Percentiles rank a stretch among this genome's conserved stretches.
Conservation (phyloP, 139 green algal species). For the Coelastrella sp. region DNA sequence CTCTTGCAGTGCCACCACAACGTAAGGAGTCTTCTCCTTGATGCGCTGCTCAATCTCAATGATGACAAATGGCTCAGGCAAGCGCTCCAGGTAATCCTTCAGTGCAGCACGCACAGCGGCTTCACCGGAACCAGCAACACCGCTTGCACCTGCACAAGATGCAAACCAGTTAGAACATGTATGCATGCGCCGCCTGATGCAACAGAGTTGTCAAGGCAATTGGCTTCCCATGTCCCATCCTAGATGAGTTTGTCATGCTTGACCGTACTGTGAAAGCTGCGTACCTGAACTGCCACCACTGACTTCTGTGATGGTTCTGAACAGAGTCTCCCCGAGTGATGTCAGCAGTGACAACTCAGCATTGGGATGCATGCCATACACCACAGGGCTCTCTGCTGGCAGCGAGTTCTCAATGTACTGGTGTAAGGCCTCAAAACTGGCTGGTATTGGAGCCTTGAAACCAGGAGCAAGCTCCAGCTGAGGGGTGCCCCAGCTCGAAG, state of each 20-base stretch:
- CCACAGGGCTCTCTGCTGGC: constrained; percentile 82
- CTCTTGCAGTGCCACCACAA: constrained; percentile 82
- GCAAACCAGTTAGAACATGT: too few relatives aligned
- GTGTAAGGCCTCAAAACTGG: constrained; percentile 74
- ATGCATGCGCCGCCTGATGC: too few relatives aligned
- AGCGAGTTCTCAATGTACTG: constrained; percentile 83
- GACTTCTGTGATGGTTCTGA: constrained; percentile 86
- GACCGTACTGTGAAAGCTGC: too few relatives aligned
- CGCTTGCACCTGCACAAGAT: constrained; percentile 51
- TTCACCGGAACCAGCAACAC: constrained; percentile 64
- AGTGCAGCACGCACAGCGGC: constrained; percentile 70
- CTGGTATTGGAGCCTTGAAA: constrained; percentile 83
- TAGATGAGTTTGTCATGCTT: too few relatives aligned
- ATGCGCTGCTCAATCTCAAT: constrained; percentile 87
- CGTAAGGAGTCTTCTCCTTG: constrained; percentile 87
- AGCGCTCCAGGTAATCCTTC: constrained; percentile 72
- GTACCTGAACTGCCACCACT: constrained; percentile 71
- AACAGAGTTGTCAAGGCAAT: too few relatives aligned
- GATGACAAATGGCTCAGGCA: constrained; percentile 87
- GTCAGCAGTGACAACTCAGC: constrained; percentile 89
- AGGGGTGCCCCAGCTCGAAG: constrained; percentile 65
- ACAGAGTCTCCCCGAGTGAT: constrained; percentile 86
- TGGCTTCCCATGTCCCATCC: too few relatives aligned
- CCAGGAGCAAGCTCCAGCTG: constrained; percentile 80
- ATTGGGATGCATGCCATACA: constrained; percentile 93